A percentile compares a stretch with the other conserved stretches of the same genome.
phyloP scores from a whole-genome alignment of 2,329 filamentous ascomycete species.

The Incumbomyces lentus region DNA sequence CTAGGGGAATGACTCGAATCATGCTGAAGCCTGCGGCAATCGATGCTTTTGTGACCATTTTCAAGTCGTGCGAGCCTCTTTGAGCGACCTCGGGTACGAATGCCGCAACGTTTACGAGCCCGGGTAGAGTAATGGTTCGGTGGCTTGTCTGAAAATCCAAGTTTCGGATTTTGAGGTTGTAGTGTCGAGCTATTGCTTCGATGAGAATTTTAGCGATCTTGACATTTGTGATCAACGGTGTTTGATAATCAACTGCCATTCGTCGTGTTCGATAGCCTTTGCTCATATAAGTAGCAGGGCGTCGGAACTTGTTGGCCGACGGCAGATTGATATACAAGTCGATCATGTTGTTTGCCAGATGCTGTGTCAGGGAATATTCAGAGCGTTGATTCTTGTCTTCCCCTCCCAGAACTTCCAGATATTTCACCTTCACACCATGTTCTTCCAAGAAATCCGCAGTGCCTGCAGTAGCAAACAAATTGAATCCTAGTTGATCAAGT shows the following conservation, averaged over 20 bases:
- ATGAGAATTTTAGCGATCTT: constrained; percentile 98
- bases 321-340: constrained; percentile 98
- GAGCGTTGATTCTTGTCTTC: constrained; percentile 77
- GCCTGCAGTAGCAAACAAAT: constrained; percentile 89
- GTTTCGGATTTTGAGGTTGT: constrained; percentile 68
- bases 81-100: constrained; percentile 66
- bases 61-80: constrained; percentile 55
- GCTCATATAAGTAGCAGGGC: constrained; percentile 96
- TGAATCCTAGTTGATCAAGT: constrained; percentile 83
- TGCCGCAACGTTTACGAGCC: constrained; percentile 67
- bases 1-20: constrained; percentile 68
- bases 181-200: constrained; percentile 84
- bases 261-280: constrained; percentile 92
- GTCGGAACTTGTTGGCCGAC: constrained; percentile 94
- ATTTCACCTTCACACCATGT: constrained; percentile 84
- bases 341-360: constrained; percentile 94
- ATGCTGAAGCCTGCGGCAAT: constrained; percentile 68
- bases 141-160: constrained; percentile 91
- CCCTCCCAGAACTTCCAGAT: constrained; percentile 73
- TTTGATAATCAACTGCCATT: constrained; percentile 98
- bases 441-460: constrained; percentile 94
- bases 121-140: constrained; percentile 61
- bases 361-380: constrained; percentile 93
- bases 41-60: constrained; percentile 61
- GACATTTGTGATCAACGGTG: constrained; percentile 93